Base-by-base conservation (phyloP, 1,284 basidiomycete genomes). In the Cutaneotrichosporon mucoides region DNA sequence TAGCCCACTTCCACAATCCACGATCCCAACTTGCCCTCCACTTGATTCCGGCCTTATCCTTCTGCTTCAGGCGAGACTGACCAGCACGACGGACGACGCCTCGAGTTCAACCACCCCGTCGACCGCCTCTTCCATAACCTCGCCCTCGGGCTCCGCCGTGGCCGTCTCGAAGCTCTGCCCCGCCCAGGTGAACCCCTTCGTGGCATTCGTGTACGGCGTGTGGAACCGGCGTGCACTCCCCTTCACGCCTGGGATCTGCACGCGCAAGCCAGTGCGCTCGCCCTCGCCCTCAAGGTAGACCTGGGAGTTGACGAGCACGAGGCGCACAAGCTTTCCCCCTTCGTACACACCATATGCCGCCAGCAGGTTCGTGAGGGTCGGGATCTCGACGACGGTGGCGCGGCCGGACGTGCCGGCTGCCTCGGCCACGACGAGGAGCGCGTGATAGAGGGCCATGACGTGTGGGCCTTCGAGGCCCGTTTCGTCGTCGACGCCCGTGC, bases 291-390 rank as follows among this genome's bases (percentile, higher is more conserved):
- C 52, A 34, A 59, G 42, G 42, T 44, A 45, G 4, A 53, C 52
- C 24, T 36, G 40, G n/a, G 52, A 35, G 70, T 87, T 86, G 66
- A 87, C 81, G 55, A 88, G 79, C 0, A 86, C 75, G 4, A 82
- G 82, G 15, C 84, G 81, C 0, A 65, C 76, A 42, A 87, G 78
- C 6, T 38, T 60, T 6, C 72, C 75, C 16, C 70, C 59, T 64
- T 86, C 84, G 69, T 81, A 88, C 56, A 85, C 82, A 1, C 83
- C 86, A 68, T 88, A 88, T 40, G 84, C 86, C 5, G 85, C 77
- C 24, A 87, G 73, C 50, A 81, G 78, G n/a, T 79, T 61, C 62
- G 84, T 76, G 61, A 81, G 70, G 33, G 86, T 77, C 1, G 62
- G 51, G 13, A 89, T 74, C 70, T 89, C 86, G 15, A 80, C 74